phyloP scores from a whole-genome alignment of 805 yeast genomes.

The Grigorovia humatica region DNA sequence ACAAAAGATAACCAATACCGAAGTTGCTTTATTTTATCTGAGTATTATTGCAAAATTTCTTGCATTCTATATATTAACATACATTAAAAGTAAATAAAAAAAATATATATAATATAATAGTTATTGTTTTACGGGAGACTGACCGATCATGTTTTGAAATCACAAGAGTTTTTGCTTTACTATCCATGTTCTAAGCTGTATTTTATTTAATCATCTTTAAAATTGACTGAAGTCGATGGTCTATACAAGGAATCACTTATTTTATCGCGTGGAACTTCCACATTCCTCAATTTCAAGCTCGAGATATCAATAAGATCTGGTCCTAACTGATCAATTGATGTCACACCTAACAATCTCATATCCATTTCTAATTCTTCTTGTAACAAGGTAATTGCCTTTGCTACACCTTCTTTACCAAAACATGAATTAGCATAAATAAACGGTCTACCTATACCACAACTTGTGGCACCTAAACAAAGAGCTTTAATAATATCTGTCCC shows the following conservation, averaged over 20 bases:
- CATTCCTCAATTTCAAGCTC: slow-evolving; percentile 33
- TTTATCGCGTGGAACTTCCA: slow-evolving; percentile 43
- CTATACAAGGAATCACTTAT: slow-evolving; percentile 48
- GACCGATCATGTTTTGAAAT: too few species aligned
- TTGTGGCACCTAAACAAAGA: slow-evolving; percentile 57
- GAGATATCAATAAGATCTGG: slow-evolving; percentile 51
- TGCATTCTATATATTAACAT: too few species aligned
- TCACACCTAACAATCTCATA: slow-evolving; percentile 73
- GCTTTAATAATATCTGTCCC: slow-evolving; percentile 62
- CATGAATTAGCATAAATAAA: slow-evolving; percentile 53
- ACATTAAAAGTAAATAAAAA: too few species aligned
- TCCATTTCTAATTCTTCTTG: slow-evolving; percentile 64
- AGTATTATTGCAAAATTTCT: too few species aligned
- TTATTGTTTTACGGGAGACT: too few species aligned
- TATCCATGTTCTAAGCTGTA: too few species aligned
- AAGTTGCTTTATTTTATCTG: too few species aligned
- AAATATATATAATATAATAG: too few species aligned
- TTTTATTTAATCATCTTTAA: slow-evolving; percentile 22
- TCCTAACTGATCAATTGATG: slow-evolving; percentile 46
- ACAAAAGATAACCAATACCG: not conserved
- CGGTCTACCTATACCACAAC: slow-evolving; percentile 63
- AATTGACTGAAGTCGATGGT: slow-evolving; percentile 42
- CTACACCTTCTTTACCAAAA: slow-evolving; percentile 57
- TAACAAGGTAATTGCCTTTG: slow-evolving; percentile 48
- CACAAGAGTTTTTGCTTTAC: too few species aligned